Conservation (phyloP, 2,329 filamentous ascomycete species). For the Colletotrichum destructivum region DNA sequence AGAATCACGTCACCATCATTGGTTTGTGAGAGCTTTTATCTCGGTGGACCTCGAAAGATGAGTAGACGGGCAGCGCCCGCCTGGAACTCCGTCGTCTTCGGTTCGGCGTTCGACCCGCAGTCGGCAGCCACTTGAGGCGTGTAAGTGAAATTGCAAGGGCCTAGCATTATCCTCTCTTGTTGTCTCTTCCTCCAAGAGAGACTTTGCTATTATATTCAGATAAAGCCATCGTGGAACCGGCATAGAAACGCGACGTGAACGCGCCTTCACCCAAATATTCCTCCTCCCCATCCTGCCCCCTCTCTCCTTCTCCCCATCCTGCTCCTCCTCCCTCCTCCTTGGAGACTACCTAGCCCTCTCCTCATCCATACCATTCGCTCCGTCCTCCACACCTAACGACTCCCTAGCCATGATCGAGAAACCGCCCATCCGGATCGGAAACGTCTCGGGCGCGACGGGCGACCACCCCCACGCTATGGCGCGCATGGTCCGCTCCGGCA, state of each 20-base stretch:
- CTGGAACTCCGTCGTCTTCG: background rate
- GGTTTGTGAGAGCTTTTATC: background rate
- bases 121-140: background rate
- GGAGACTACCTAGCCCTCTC: rapidly evolving
- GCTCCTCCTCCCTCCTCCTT: background rate
- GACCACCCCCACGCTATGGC: conserved; percentile 53
- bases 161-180: no score
- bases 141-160: background rate
- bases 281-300: no score
- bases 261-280: no score
- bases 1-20: background rate
- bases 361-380: no score
- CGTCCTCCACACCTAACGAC: background rate
- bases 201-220: no score
- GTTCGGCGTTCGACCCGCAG: background rate
- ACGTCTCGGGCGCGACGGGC: conserved; percentile 51
- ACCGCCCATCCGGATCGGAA: conserved; percentile 42
- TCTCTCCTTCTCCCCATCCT: background rate
- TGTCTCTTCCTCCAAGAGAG: background rate
- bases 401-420: conserved; percentile 48
- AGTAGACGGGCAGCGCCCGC: background rate
- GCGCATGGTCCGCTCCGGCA: conserved; percentile 51
- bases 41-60: background rate
- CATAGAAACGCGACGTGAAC: background rate
- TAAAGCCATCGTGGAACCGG: no score